Base-by-base conservation (phyloP, 2,329 filamentous ascomycete species). In the Alternaria arbusti region DNA sequence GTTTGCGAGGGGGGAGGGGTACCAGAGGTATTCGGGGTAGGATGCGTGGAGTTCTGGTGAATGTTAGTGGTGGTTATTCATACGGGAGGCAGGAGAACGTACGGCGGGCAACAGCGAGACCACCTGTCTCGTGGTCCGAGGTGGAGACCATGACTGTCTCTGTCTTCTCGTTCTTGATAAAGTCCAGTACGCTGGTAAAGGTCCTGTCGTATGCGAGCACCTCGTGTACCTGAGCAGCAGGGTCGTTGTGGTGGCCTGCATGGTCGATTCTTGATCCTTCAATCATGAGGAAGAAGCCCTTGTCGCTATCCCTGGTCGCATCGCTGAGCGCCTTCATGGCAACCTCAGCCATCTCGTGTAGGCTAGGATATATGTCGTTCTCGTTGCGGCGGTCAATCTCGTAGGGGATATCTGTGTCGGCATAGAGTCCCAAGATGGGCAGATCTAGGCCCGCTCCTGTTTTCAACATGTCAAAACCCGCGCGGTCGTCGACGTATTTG, bases 261-360 rank as follows among this genome's bases (percentile, higher is more conserved):
- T 99, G 96, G 75, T 99, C 96, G 73, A 99, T 98, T 45, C 96
- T 87, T 73, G 93, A 97, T 5, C 94, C 96, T 81, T 99, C 96
- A 65, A 99, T 96, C 95, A 99, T 97, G 72, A 99, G 85, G 82
- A 99, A 99, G 85, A 98, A 99, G 5, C 96, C 96, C 80, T 96
- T 89, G 45, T 98, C 93, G 66, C 88, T 93, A 75, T 94, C 85
- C 74, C 88, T 85, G 0, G 96, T 97, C 0, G 94, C 96, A 63
- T 89, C 89, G 66, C 91, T 91, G 23, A 99, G 87, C 1, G 92
- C 89, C 13, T 86, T 88, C 65, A 99, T 84, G 1, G 96, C 95
- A 15, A 92, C 93, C 70, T 87, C 86, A 9, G 95, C 89, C 94
- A 97, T 98, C 81, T 97, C 94, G 76, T 92, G 91, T 44, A 99